Evolutionary conservation across 768 basidiomycete species (phyloP), one percentile per base, ranked within the genome.

Genomic region (Tulasnella sp.): DNA sequence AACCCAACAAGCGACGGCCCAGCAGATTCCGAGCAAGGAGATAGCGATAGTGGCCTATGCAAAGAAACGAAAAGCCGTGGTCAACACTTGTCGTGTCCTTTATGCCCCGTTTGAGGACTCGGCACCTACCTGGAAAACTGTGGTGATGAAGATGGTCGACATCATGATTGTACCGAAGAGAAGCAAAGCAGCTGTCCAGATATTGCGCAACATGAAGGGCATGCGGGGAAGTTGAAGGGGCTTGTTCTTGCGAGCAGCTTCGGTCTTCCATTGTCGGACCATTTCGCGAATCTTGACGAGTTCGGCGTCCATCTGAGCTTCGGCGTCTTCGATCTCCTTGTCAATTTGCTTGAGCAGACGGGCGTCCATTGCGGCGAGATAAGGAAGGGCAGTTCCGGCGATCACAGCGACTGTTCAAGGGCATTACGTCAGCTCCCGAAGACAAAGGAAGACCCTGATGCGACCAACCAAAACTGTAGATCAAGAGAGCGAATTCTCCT

Each of bases 1-100:
- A 21, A 95, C 94, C 97, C 97, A 98, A 86, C 94, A 95, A n/a
- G 97, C 95, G 56, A 98, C 94, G 14, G 96, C 94, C 97, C 97
- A 98, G 85, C 93, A 97, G 48, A 98, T 93, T 62, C 97, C 97
- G 34, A 97, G 91, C 75, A 97, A 84, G 75, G 91, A 91, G 78
- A 98, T 94, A 83, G 93, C 91, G 24, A 92, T 85, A 21, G 94
- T 94, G 12, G 97, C 97, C 89, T 93, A 24, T 56, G 77, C 36
- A 8, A n/a, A 34, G 6, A 42, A 31, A 48, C 39, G 31, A 75
- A n/a, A 78, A 76, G 75, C 36, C n/a, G 75, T 31, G 79, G 38
- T 68, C 62, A 68, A 18, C 5, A 5, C 3, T 6, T 36, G 16
- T 16, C 10, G 27, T 10, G 19, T 27, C n/a, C 52, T 52, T 19